These are phyloP conservation scores for Tulasnella sp. DNA, from an alignment of 768 basidiomycete species.

Conservation along the genomic window DNA sequence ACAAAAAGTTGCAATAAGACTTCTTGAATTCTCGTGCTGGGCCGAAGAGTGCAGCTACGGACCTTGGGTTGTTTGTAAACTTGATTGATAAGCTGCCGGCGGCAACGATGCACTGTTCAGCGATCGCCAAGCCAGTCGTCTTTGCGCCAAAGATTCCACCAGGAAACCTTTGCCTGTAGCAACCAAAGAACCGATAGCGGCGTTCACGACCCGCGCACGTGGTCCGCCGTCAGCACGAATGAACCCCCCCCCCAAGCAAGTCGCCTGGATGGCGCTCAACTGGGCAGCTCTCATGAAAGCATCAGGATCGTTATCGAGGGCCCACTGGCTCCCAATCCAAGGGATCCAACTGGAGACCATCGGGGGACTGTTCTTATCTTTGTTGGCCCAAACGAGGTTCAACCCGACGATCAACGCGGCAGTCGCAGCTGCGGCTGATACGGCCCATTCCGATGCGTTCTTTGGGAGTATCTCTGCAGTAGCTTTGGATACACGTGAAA, in stretches of 20 bases:
- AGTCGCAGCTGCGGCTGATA: slow-evolving; percentile 19
- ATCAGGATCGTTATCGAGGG: slow-evolving; percentile 16
- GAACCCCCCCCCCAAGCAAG: background rate
- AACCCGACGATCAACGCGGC: slow-evolving; percentile 8
- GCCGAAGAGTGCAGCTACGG: too few species aligned
- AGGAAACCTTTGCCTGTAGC: background rate
- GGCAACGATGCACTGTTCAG: background rate
- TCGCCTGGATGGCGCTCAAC: background rate
- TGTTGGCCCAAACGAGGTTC: background rate
- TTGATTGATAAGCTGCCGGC: slow-evolving; percentile 13
- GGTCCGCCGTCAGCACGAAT: background rate
- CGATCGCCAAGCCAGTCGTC: background rate
- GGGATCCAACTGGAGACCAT: slow-evolving; percentile 25
- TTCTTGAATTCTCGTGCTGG: too few species aligned
- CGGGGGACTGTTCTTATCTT: slow-evolving; percentile 10
- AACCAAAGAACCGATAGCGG: background rate
- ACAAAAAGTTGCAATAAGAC: background rate
- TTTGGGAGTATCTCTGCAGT: background rate
- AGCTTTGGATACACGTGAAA: background rate
- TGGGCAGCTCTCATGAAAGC: slow-evolving; percentile 18
- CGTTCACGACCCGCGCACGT: background rate
- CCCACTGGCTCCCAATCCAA: slow-evolving; percentile 13
- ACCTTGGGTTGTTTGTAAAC: slow-evolving; percentile 29
- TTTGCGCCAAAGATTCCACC: slow-evolving; percentile 21
- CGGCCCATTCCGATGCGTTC: slow-evolving; percentile 11